Evolutionary conservation across 306 rosid species (phyloP).

Genomic region (Vigna trinervia): DNA sequence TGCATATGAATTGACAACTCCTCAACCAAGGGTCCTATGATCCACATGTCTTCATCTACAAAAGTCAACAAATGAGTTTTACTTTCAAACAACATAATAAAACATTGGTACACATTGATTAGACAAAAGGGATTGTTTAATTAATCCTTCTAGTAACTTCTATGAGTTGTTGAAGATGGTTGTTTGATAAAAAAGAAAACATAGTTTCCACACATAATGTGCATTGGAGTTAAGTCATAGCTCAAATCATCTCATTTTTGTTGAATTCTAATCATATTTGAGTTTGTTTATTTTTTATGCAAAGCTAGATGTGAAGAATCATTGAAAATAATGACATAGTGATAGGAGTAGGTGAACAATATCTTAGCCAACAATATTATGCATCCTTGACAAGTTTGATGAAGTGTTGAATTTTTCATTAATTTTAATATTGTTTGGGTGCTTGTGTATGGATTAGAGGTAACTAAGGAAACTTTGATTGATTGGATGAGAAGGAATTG

Average conservation of each 20-base stretch:
- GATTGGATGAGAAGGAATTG: constrained; percentile 34
- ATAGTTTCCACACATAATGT: not conserved
- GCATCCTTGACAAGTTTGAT: constrained; percentile 10
- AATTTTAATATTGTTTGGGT: not conserved
- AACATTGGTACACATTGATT: not conserved
- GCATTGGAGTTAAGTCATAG: not conserved
- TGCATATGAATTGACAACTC: constrained; percentile 30
- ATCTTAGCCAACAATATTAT: constrained; percentile 22
- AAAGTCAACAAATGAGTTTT: constrained; percentile 21
- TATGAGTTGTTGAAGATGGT: not conserved
- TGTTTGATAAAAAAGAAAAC: not conserved
- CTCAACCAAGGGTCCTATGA: constrained; percentile 2
- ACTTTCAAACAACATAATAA: not conserved
- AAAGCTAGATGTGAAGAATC: constrained; percentile 19
- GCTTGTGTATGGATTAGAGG: constrained; percentile 8
- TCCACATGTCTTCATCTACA: not conserved
- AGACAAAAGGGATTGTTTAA: not conserved
- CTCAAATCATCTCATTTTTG: not conserved
- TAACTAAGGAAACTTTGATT: constrained; percentile 9
- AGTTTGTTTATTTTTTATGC: not conserved
- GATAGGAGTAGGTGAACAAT: constrained; percentile 7
- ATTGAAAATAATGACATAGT: not conserved
- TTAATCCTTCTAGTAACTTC: too few relatives aligned
- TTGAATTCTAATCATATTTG: not conserved
- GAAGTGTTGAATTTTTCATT: not conserved